These are phyloP conservation scores for Diaporthe sp. DNA, from an alignment of 2,329 filamentous ascomycete genomes.

Conservation along the genomic window DNA sequence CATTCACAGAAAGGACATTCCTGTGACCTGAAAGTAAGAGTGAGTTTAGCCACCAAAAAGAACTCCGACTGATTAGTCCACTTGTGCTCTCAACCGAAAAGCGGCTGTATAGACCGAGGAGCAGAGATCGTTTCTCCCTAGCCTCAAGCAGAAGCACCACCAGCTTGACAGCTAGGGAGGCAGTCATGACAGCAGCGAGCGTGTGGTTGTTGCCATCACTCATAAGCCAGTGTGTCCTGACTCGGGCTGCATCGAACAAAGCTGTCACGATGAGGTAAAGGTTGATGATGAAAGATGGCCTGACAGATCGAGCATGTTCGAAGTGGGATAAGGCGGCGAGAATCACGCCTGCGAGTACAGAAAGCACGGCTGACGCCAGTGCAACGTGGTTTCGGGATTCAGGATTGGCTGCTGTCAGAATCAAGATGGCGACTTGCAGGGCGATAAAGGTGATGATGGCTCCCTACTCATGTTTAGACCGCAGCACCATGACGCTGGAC, in stretches of 20 bases:
- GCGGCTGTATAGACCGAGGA: conserved; percentile 52
- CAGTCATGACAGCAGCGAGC: conserved; percentile 57
- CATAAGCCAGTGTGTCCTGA: conserved; percentile 58
- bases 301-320: conserved; percentile 58
- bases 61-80: conserved; percentile 59
- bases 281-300: conserved; percentile 61
- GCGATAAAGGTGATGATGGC: conserved; percentile 4
- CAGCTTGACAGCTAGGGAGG: conserved; percentile 55
- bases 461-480: neutral
- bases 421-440: conserved; percentile 12
- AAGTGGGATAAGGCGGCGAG: conserved; percentile 57
- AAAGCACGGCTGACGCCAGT: conserved; percentile 36
- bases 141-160: conserved; percentile 59
- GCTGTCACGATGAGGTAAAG: conserved; percentile 59
- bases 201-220: conserved; percentile 43
- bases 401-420: neutral
- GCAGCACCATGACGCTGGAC: neutral
- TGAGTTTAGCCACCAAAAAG: conserved; percentile 68
- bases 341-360: conserved; percentile 38
- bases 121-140: conserved; percentile 55
- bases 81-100: conserved; percentile 65
- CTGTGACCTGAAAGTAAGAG: conserved; percentile 51
- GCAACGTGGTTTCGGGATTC: conserved; percentile 30
- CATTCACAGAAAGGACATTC: neutral
- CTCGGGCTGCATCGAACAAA: conserved; percentile 58